phyloP scores from a whole-genome alignment of 345 rosid genomes.

The Sonneratia caseolaris region DNA sequence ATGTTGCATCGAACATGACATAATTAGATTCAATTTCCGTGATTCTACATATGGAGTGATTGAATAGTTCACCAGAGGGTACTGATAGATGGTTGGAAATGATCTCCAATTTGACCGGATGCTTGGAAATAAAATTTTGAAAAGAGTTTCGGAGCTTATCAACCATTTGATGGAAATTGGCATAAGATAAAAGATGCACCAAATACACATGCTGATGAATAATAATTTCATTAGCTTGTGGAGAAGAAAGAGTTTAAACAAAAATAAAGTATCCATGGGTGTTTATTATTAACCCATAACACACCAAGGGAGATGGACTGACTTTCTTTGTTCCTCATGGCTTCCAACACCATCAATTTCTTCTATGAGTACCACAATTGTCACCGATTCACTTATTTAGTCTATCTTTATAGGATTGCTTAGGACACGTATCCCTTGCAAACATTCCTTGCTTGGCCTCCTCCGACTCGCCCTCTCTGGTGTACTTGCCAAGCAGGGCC shows the following conservation, averaged over 20 bases:
- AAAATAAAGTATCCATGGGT: conserved; percentile 3
- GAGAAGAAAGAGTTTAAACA: background rate
- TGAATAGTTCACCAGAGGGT: no score
- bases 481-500: conserved; percentile 33
- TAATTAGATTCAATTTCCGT: no score
- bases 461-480: conserved; percentile 30
- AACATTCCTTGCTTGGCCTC: conserved; percentile 39
- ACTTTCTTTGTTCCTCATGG: background rate
- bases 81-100: background rate
- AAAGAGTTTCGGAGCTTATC: background rate
- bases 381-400: background rate
- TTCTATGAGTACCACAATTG: background rate
- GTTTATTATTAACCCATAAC: background rate
- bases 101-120: background rate
- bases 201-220: background rate
- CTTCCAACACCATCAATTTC: background rate
- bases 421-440: conserved; percentile 31
- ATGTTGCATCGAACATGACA: no score
- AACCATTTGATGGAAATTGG: background rate
- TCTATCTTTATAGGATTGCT: conserved; percentile 1
- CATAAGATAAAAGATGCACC: background rate
- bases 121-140: background rate
- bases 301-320: background rate
- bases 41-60: no score
- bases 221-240: background rate